These are phyloP conservation scores for Neurospora pannonica DNA, from an alignment of 495 filamentous ascomycete species.

Conservation along the genomic window DNA sequence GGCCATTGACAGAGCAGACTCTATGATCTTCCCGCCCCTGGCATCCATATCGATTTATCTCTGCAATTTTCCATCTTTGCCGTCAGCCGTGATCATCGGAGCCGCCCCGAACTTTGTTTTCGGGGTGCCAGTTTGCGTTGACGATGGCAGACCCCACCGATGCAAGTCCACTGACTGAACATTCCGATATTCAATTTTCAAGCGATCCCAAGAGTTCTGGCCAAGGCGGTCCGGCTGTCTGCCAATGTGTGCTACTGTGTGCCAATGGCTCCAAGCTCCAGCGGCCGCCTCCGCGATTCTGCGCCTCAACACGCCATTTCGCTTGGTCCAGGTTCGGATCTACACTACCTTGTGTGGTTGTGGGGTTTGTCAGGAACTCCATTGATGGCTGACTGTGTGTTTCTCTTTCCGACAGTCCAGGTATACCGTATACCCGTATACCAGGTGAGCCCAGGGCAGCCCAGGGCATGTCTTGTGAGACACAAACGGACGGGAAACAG, in stretches of 20 bases:
- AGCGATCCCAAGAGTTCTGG: background rate
- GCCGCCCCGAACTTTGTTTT: background rate
- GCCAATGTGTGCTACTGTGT: background rate
- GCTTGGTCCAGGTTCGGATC: background rate
- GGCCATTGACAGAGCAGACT: background rate
- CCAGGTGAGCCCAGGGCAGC: background rate
- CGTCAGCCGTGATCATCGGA: background rate
- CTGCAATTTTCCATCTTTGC: background rate
- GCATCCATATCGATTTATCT: background rate
- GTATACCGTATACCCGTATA: background rate
- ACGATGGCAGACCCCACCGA: background rate
- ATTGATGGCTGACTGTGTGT: background rate
- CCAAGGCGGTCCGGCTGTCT: background rate
- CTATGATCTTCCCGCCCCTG: background rate
- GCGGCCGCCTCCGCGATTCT: background rate
- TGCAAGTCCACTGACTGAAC: background rate
- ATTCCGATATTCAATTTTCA: background rate
- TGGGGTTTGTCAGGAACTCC: background rate
- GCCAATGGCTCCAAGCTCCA: background rate
- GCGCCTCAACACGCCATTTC: background rate
- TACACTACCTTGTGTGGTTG: background rate
- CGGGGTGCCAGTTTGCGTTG: background rate
- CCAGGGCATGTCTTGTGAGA: background rate
- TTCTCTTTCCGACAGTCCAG: background rate
- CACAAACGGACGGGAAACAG: background rate